Conservation (phyloP, 305 asterid species). For the Coffea humblotiana region DNA sequence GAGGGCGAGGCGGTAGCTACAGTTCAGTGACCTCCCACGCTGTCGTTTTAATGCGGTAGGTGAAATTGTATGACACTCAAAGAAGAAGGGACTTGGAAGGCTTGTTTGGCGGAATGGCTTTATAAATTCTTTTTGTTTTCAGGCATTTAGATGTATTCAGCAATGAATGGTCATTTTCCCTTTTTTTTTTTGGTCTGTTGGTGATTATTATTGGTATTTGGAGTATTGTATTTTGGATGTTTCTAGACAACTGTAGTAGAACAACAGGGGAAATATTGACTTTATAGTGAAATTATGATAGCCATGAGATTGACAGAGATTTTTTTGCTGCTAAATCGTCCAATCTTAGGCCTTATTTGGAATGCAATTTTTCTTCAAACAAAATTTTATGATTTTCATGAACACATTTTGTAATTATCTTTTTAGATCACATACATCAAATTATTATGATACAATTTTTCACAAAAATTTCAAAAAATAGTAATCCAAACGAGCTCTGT, state of each 20-base stretch:
- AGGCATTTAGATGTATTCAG: background rate
- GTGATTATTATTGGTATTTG: background rate
- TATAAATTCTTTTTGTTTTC: background rate
- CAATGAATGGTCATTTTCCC: background rate
- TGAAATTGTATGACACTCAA: background rate
- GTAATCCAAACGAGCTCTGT: too few species aligned
- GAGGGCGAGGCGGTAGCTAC: constrained; percentile 12
- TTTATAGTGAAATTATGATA: background rate
- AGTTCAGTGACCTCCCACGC: background rate
- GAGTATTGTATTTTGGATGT: background rate
- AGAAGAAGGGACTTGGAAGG: background rate
- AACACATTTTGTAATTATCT: too few species aligned
- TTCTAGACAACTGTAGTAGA: background rate
- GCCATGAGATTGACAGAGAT: background rate
- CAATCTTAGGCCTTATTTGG: too few species aligned
- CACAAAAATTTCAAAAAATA: too few species aligned
- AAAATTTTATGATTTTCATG: too few species aligned
- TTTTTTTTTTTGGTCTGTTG: background rate
- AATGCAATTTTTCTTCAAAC: too few species aligned
- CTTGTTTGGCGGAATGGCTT: constrained; percentile 8
- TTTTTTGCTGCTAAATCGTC: background rate
- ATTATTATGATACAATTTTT: too few species aligned
- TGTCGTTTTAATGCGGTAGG: constrained; percentile 25
- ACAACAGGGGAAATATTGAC: background rate
- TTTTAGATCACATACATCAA: too few species aligned